Base-by-base conservation (phyloP, 345 rosid species). In the Triadica sebifera region DNA sequence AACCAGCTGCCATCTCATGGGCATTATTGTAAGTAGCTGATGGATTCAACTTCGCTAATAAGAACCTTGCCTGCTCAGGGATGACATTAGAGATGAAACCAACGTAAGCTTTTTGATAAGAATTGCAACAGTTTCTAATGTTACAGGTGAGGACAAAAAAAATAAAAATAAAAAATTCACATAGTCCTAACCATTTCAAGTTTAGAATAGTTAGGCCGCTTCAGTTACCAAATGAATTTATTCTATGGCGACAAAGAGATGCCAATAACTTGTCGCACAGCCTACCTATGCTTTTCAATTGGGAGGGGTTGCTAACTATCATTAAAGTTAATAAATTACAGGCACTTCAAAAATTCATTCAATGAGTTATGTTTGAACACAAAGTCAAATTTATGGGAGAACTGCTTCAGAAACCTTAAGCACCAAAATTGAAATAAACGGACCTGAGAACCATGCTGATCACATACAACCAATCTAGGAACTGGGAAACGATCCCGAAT, bases 391-490 rank as follows among this genome's bases (percentile, higher is more conserved):
- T n/a, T 6, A 58, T 2, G 29, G 16, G 38, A 58, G 37, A 10
- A 58, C 38, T 20, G 47, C 60, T 52, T 19, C 15, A 70, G 24
- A 57, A 70, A 16, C 19, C 47, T 3, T 15, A 43, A 38, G 65
- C 20, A 41, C 29, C 29, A 56, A 70, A 24, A 16, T 19, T 8
- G 51, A 4, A 69, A 16, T 12, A 63, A 25, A 82, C 88, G 59
- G 52, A 91, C 99, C 98, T 95, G 99, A 38, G 99, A 95, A 71
- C 99, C 99, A 85, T 95, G 99, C 82, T 95, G 99, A 84, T 95
- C 98, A 74, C 99, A 95, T 10, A 95, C 91, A 64, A 95, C 99
- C 85, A 93, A 72, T 88, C 98, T 90, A 20, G 99, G 97, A 58
- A 90, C 97, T 12, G 99, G 99, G 80, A 95, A 95, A 34, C 97